phyloP scores from a whole-genome alignment of 1,284 basidiomycete species.

The Phellopilus nigrolimitatus region DNA sequence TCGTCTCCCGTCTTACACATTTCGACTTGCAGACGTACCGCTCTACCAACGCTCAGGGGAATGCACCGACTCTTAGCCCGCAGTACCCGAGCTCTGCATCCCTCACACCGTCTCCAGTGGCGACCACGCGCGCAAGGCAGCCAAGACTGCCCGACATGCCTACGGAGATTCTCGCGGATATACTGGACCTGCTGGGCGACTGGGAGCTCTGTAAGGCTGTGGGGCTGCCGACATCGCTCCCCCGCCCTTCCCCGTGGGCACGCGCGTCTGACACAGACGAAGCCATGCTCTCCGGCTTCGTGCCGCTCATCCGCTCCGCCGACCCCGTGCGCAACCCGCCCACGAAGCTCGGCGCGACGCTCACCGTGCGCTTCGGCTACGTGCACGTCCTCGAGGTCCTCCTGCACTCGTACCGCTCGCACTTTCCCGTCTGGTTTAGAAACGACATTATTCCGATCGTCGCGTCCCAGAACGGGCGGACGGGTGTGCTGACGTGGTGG shows the following conservation, averaged over 20 bases:
- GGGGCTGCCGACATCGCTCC: slow-evolving; percentile 62
- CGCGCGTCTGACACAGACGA: slow-evolving; percentile 63
- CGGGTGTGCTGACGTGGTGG: slow-evolving; percentile 76
- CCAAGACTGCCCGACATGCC: slow-evolving; percentile 53
- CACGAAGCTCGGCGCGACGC: slow-evolving; percentile 60
- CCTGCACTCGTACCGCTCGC: slow-evolving; percentile 55
- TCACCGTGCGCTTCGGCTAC: slow-evolving; percentile 68
- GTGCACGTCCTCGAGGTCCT: slow-evolving; percentile 66
- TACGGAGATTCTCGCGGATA: slow-evolving; percentile 68
- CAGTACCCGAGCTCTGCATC: not conserved
- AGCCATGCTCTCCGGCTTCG: slow-evolving; percentile 59
- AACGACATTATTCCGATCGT: slow-evolving; percentile 66
- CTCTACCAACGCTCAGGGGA: slow-evolving; percentile 34
- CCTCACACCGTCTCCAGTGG: not conserved
- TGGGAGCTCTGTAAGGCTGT: slow-evolving; percentile 79
- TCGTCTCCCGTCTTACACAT: slow-evolving; percentile 62
- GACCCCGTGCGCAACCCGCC: slow-evolving; percentile 52
- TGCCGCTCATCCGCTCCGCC: slow-evolving; percentile 53
- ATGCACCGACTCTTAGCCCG: not conserved
- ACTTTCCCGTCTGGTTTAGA: slow-evolving; percentile 58
- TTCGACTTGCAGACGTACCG: slow-evolving; percentile 69
- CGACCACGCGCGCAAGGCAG: slow-evolving; percentile 24
- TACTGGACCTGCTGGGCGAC: slow-evolving; percentile 70
- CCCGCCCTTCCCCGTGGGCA: slow-evolving; percentile 63
- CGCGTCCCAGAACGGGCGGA: slow-evolving; percentile 69